Evolutionary conservation across 352 stramenopile species (phyloP).

Genomic region (Phytopythium montanum): DNA sequence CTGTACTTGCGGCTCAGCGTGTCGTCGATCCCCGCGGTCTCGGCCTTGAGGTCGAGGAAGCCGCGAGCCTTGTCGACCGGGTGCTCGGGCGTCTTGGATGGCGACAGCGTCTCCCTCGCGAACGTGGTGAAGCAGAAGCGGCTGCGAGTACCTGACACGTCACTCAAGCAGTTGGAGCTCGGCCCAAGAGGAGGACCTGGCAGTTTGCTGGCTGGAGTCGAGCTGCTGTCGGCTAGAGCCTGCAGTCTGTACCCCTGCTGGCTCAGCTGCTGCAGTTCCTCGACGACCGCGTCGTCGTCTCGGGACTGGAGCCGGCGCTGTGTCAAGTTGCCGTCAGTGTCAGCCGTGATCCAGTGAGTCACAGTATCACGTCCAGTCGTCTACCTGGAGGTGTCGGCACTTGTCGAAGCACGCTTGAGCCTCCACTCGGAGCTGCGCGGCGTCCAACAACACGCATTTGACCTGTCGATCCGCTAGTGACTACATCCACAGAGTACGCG

Average conservation of each 20-base stretch:
- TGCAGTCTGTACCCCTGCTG: slow-evolving; percentile 55
- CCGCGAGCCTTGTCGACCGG: slow-evolving; percentile 11
- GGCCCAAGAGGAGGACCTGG: too few species aligned
- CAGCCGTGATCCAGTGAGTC: background rate
- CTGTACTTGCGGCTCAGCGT: slow-evolving; percentile 37
- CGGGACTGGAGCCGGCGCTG: slow-evolving; percentile 1
- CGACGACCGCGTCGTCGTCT: background rate
- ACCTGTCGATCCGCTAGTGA: slow-evolving; percentile 26
- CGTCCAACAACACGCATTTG: slow-evolving; percentile 22
- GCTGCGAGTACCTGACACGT: slow-evolving; percentile 8
- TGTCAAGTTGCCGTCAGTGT: background rate
- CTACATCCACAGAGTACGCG: background rate
- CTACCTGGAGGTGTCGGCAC: slow-evolving; percentile 29
- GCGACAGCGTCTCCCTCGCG: slow-evolving; percentile 16
- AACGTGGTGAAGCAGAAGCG: slow-evolving; percentile 38
- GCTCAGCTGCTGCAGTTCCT: slow-evolving; percentile 38
- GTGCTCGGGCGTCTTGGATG: slow-evolving; percentile 1
- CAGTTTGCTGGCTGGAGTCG: background rate
- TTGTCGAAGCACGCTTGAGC: slow-evolving; percentile 31
- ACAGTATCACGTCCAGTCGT: background rate
- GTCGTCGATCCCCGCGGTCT: slow-evolving; percentile 25
- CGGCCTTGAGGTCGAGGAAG: slow-evolving; percentile 30
- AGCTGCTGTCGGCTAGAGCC: slow-evolving; percentile 26
- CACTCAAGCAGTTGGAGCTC: background rate
- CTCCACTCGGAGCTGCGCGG: slow-evolving; percentile 21